Conservation (phyloP, 352 stramenopile genomes). For the Phytopythium sindhum region DNA sequence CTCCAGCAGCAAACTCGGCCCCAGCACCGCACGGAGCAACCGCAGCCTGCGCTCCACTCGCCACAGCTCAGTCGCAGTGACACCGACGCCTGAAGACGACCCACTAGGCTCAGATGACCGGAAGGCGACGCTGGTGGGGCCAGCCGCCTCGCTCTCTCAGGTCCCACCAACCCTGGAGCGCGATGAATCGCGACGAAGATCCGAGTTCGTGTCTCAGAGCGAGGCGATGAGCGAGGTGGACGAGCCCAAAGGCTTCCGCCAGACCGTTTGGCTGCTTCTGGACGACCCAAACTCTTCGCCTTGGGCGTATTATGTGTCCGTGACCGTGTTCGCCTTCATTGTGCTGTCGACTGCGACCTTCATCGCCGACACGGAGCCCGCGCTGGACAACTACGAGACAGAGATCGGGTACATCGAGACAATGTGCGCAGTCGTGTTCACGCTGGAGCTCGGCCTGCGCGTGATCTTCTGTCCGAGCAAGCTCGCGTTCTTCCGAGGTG, state of each 20-base stretch:
- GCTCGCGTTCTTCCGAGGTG: constrained; percentile 47
- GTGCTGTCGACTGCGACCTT: constrained; percentile 63
- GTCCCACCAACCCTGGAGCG: constrained; percentile 4
- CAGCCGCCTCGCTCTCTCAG: background rate
- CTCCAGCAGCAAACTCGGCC: constrained; percentile 9
- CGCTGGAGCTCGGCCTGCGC: constrained; percentile 56
- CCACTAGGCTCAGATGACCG: background rate
- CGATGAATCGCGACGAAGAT: constrained; percentile 9
- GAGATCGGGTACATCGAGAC: constrained; percentile 41
- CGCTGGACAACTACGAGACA: constrained; percentile 28
- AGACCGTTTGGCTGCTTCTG: constrained; percentile 48
- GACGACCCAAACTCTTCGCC: constrained; percentile 69
- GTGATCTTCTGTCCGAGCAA: constrained; percentile 47
- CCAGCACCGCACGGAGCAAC: constrained; percentile 8
- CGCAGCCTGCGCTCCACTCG: constrained; percentile 11
- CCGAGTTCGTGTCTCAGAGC: constrained; percentile 2
- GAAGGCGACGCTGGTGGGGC: background rate
- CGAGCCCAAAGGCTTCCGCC: constrained; percentile 11
- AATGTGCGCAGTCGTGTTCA: constrained; percentile 52
- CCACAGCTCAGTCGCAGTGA: constrained; percentile 16
- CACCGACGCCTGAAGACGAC: constrained; percentile 23
- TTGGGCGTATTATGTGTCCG: constrained; percentile 56
- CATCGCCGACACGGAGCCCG: constrained; percentile 57
- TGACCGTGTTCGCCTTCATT: constrained; percentile 65
- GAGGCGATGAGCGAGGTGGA: constrained; percentile 6